Conservation (phyloP, 148 eudicot species). For the Camellia sinensis region DNA sequence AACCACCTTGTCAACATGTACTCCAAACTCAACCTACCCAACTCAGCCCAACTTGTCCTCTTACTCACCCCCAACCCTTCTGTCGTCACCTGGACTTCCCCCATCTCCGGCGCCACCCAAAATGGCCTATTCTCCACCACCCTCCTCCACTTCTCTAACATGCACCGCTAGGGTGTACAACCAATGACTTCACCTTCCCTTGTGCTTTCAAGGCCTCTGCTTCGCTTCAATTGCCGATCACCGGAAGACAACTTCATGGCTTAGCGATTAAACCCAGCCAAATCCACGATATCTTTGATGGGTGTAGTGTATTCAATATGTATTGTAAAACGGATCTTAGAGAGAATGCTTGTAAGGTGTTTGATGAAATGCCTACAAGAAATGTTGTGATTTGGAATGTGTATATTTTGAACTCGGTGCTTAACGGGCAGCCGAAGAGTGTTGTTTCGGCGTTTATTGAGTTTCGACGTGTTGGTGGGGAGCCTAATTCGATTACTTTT, state of each 20-base stretch:
- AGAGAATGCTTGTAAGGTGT: conserved; percentile 39
- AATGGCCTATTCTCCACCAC: conserved; percentile 40
- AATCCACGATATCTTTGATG: conserved; percentile 35
- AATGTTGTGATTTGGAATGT: conserved; percentile 63
- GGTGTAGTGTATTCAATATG: conserved; percentile 55
- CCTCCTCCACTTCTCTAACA: conserved; percentile 32
- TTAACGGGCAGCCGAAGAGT: conserved; percentile 29
- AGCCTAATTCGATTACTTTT: conserved; percentile 39
- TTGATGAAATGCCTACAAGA: conserved; percentile 56
- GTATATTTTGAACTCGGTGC: conserved; percentile 42
- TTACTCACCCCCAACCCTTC: conserved; percentile 39
- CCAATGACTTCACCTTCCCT: conserved; percentile 66
- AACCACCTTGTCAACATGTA: conserved; percentile 62
- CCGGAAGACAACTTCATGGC: conserved; percentile 36
- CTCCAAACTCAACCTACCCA: conserved; percentile 53
- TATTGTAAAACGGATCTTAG: conserved; percentile 37
- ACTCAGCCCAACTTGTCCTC: conserved; percentile 47
- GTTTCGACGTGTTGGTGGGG: conserved; percentile 28
- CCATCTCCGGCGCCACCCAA: conserved; percentile 50
- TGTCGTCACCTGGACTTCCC: conserved; percentile 61
- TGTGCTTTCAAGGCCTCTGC: conserved; percentile 45
- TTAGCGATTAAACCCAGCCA: conserved; percentile 31
- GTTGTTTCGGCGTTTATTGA: conserved; percentile 37
- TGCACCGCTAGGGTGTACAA: conserved; percentile 29
- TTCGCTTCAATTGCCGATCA: conserved; percentile 4